Base-by-base conservation (phyloP, 2,329 filamentous ascomycete species). In the Fusarium phyllophilum region DNA sequence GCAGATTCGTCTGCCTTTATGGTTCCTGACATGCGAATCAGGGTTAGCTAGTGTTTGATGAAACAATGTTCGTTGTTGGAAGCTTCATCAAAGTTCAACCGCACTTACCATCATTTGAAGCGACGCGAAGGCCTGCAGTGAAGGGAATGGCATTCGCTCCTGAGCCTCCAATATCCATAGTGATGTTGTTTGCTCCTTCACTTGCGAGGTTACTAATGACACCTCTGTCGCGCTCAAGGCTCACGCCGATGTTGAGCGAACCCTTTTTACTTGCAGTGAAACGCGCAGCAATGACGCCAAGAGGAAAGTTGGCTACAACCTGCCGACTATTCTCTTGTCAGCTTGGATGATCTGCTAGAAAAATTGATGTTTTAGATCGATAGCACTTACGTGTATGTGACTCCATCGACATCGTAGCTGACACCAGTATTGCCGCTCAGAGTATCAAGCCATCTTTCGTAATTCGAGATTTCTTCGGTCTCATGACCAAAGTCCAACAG, bases 311-410 rank as follows among this genome's bases (percentile, higher is more conserved):
- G 46, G 46, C 46, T 12, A 49, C 20, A n/a, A 49, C 3, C 2
- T 49, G 20, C 1, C 46, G 46, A 17, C 29, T 49, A 31, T 8
- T 4, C 10, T 18, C 2, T 12, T 9, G 7, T 31, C 3, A 49
- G 2, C 14, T 0, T 13, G 0, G 8, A 13, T 49, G 46, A 49
- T n/a, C 46, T n/a, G 26, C 20, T n/a, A 6, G 3, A 48, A 31
- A 8, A 2, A 8, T 6, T 3, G 5, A 8, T n/a, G 20, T 6
- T n/a, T 8, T 4, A 6, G 4, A 4, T 31, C 0, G 2, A 48
- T 48, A 3, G 15, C 22, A 33, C 46, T n/a, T 49, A n/a, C 46
- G 20, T 49, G 9, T 49, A 49, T n/a, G 46, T 49, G 11, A 49
- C 22, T n/a, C 46, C 46, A 9, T 49, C 17, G 14, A 33, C 3